Evolutionary conservation across 331 rosid genomes (phyloP).

Genomic region (Quercus phellos): DNA sequence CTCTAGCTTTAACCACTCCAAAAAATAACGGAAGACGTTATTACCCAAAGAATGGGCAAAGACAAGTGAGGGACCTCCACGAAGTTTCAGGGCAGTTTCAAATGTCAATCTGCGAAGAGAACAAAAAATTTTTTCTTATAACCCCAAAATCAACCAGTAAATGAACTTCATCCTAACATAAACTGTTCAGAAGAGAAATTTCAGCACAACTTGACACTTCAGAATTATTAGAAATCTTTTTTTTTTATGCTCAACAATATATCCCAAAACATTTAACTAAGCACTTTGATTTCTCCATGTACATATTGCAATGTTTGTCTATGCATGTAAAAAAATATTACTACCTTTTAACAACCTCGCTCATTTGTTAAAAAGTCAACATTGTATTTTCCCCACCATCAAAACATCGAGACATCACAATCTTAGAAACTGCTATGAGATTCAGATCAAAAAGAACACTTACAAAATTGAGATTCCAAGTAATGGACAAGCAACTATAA

Average conservation of each 20-base stretch:
- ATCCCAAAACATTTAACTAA: too few relatives aligned
- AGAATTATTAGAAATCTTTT: neutral
- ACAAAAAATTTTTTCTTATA: neutral
- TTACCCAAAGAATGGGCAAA: slow-evolving; percentile 96
- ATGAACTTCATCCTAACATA: neutral
- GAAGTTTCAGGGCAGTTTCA: slow-evolving; percentile 85
- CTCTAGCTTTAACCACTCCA: slow-evolving; percentile 98
- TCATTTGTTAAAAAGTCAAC: too few relatives aligned
- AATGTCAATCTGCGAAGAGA: slow-evolving; percentile 70
- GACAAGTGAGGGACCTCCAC: slow-evolving; percentile 95
- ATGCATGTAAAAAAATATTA: neutral
- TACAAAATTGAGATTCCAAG: too few relatives aligned
- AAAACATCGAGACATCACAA: slow-evolving; percentile 9
- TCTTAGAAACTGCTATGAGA: neutral
- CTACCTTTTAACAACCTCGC: too few relatives aligned
- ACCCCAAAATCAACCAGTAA: slow-evolving; percentile 19
- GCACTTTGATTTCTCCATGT: neutral
- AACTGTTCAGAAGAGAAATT: neutral
- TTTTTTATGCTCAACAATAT: neutral
- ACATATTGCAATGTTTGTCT: neutral
- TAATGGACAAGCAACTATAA: too few relatives aligned
- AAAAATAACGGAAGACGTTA: slow-evolving; percentile 83
- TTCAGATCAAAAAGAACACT: neutral
- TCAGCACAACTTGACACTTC: neutral
- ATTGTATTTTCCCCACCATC: too few relatives aligned